Evolutionary conservation across 2,329 filamentous ascomycete species (phyloP).

Genomic region (Pyrenochaeta sp.): DNA sequence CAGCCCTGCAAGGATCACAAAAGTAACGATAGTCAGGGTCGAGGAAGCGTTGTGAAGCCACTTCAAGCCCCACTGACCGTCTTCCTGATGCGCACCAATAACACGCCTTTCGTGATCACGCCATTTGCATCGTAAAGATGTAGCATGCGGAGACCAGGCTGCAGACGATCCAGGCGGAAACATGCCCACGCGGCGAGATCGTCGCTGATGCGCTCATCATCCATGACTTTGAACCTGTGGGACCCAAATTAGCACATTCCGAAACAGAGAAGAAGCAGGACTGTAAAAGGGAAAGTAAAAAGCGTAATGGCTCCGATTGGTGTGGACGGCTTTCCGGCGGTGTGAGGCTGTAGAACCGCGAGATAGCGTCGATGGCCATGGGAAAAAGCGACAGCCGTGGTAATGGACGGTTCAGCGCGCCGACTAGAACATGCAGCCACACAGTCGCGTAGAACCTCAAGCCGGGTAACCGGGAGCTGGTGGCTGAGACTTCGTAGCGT

Average conservation of each 20-base stretch:
- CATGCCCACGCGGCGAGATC: conserved; percentile 88
- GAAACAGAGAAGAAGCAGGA: not conserved
- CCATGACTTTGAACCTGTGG: conserved; percentile 79
- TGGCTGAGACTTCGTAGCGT: not conserved
- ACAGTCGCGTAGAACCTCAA: not conserved
- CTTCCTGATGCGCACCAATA: conserved; percentile 80
- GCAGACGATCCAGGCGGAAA: conserved; percentile 81
- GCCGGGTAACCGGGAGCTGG: not conserved
- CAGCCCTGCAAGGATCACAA: not conserved
- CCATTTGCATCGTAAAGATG: conserved; percentile 77
- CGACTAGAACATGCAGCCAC: not conserved
- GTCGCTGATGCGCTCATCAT: conserved; percentile 80
- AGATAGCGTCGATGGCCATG: not conserved
- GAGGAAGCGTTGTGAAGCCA: not conserved
- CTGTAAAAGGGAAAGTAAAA: not conserved
- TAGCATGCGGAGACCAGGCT: conserved; percentile 78
- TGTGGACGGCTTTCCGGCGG: not conserved
- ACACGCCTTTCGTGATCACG: conserved; percentile 68
- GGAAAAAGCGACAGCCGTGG: not conserved
- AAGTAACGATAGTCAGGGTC: not conserved
- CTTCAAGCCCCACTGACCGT: conserved; percentile 33
- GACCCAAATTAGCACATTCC: conserved; percentile 6
- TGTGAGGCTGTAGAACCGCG: conserved; percentile 1
- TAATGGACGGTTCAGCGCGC: conserved; percentile 1
- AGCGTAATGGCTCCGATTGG: not conserved